A percentile compares a stretch with the other conserved stretches of the same genome.
phyloP scores from a whole-genome alignment of 345 rosid species.

The Syzygium grande region DNA sequence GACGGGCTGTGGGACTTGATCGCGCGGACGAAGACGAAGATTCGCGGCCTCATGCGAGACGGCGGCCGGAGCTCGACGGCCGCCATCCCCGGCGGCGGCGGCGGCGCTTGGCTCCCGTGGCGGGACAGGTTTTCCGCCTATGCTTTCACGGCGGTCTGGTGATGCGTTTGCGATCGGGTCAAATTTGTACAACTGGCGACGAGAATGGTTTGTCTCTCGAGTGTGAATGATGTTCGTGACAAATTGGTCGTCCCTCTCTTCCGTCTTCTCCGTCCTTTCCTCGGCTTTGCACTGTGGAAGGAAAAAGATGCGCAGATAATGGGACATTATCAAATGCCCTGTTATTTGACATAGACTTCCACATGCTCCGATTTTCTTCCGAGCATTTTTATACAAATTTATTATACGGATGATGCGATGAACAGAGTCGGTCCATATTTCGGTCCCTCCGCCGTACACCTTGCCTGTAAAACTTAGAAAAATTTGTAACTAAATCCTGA shows the following conservation, averaged over 20 bases:
- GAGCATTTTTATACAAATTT: too few species aligned
- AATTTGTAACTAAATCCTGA: not conserved
- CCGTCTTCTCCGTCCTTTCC: not conserved
- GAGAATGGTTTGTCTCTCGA: not conserved
- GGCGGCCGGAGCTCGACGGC: not conserved
- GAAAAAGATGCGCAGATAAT: not conserved
- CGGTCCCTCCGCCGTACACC: not conserved
- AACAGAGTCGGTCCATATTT: not conserved
- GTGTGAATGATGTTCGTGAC: not conserved
- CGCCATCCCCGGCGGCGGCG: not conserved
- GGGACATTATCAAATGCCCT: not conserved
- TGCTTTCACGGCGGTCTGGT: not conserved
- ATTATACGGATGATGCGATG: not conserved
- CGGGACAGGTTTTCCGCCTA: not conserved
- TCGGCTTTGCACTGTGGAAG: not conserved
- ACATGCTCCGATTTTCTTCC: not conserved
- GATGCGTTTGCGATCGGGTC: not conserved
- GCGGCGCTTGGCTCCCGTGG: not conserved
- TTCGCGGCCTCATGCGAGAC: not conserved
- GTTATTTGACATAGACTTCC: not conserved
- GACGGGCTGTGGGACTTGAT: slow-evolving; percentile 45
- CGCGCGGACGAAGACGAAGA: not conserved
- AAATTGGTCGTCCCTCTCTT: not conserved
- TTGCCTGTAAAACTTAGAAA: not conserved
- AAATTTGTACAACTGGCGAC: not conserved